These are phyloP conservation scores for Trametes sp. DNA, from an alignment of 1,284 basidiomycete species.

Conservation along the genomic window DNA sequence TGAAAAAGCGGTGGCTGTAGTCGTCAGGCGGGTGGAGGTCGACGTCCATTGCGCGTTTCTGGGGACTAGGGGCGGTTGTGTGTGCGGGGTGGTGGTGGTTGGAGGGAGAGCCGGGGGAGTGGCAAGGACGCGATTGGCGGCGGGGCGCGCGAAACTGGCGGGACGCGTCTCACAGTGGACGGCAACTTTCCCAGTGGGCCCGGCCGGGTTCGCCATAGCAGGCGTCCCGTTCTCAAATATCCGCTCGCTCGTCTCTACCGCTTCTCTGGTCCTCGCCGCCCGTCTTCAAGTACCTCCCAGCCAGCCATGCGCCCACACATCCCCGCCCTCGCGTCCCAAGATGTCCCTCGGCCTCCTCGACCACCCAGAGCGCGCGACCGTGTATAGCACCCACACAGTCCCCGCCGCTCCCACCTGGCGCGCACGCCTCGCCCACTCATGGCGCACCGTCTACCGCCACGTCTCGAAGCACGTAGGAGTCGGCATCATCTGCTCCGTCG, in stretches of 20 bases:
- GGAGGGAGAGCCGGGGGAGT: slow-evolving; percentile 14
- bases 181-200: slow-evolving; percentile 28
- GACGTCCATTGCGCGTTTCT: slow-evolving; percentile 40
- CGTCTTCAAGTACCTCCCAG: slow-evolving; percentile 30
- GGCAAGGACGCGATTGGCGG: slow-evolving; percentile 25
- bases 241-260: slow-evolving; percentile 36
- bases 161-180: slow-evolving; percentile 34
- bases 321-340: slow-evolving; percentile 20
- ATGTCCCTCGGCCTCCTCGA: slow-evolving; percentile 35
- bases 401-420: slow-evolving; percentile 19
- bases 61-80: background rate
- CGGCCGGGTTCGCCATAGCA: slow-evolving; percentile 31
- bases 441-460: slow-evolving; percentile 48
- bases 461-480: slow-evolving; percentile 62
- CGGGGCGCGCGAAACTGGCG: slow-evolving; percentile 24
- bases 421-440: slow-evolving; percentile 8
- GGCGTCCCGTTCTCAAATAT: slow-evolving; percentile 31
- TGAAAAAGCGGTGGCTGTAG: slow-evolving; percentile 81
- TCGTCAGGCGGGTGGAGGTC: slow-evolving; percentile 82
- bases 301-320: slow-evolving; percentile 23
- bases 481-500: slow-evolving; percentile 64
- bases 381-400: slow-evolving; percentile 21
- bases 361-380: slow-evolving; percentile 28
- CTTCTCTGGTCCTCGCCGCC: slow-evolving; percentile 37
- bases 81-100: slow-evolving; percentile 15